These are phyloP conservation scores for Sugiyamaella paludigena DNA, from an alignment of 1,139 yeast species.

Conservation along the genomic window DNA sequence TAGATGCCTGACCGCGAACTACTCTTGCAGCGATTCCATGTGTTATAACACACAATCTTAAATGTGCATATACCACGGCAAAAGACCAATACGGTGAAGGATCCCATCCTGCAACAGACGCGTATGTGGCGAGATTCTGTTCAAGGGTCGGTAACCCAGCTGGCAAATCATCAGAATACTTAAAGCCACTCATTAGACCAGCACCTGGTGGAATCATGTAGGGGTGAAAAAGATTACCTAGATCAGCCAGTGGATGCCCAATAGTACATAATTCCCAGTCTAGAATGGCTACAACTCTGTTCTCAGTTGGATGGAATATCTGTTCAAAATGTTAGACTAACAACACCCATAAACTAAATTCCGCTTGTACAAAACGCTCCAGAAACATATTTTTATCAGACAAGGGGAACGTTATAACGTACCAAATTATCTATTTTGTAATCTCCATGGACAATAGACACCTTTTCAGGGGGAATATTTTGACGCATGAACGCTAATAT, in stretches of 20 bases:
- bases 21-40: conserved; percentile 69
- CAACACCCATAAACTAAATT: not conserved
- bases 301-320: conserved; percentile 51
- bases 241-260: conserved; percentile 65
- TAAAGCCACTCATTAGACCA: conserved; percentile 14
- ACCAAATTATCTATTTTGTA: conserved; percentile 60
- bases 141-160: conserved; percentile 32
- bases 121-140: conserved; percentile 29
- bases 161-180: conserved; percentile 19
- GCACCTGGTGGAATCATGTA: conserved; percentile 46
- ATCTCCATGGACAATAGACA: conserved; percentile 62
- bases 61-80: conserved; percentile 60
- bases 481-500: conserved; percentile 48
- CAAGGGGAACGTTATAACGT: not conserved
- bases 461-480: conserved; percentile 49
- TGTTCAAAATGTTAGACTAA: not conserved
- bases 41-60: conserved; percentile 57
- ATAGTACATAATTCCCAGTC: conserved; percentile 72
- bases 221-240: conserved; percentile 60
- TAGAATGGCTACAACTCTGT: conserved; percentile 54
- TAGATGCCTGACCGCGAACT: conserved; percentile 57
- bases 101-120: conserved; percentile 33
- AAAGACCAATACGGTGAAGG: conserved; percentile 47
- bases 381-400: too few species aligned
- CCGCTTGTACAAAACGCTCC: not conserved